Base-by-base conservation (phyloP, 306 rosid genomes). In the Sesbania bispinosa region DNA sequence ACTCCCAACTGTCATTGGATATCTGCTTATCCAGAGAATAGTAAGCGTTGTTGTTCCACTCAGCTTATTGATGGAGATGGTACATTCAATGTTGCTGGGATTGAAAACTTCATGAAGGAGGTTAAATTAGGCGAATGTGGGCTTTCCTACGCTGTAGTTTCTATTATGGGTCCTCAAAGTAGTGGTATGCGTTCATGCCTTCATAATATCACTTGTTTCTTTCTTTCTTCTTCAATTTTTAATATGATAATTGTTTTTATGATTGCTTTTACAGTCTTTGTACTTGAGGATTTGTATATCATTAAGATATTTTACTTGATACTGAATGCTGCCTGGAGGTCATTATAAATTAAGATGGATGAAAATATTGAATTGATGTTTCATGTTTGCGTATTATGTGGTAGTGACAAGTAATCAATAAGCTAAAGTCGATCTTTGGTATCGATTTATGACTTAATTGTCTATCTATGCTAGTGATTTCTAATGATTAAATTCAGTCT, bases 1-100 rank as follows among this genome's bases (percentile, higher is more conserved):
- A 42, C 47, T 42, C n/a, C 1, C 14, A 29, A 51, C 77, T 73
- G 51, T 79, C 24, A 19, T 53, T 61, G 75, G 23, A 51, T 23
- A 24, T 69, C 15, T 74, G 60, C 2, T 80, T 71, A 45, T 58
- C 10, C 90, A 84, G 98, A 69, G 6, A 77, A 62, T 6, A 55
- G 65, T 21, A 90, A 89, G 16, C 41, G 10, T 3, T 26, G 81
- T 73, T 83, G 85, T 82, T 88, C 96, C 7, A 85, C 88, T 76
- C 98, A 92, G 81, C 98, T 92, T 71, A 82, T 92, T 63, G 98
- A 92, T 32, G 98, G 98, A 76, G 96, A 92, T 38, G 98, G 98
- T 30, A 3, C 3, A 43, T 89, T 92, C 86, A 89, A 92, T 73
- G 88, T 35, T 61, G 15, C 75, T 0, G 98, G 96, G 52, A 72